A percentile compares a stretch with the other conserved stretches of the same genome.
Evolutionary conservation across 352 stramenopile species (phyloP).

Genomic region (Poterioochromonas sp.): DNA sequence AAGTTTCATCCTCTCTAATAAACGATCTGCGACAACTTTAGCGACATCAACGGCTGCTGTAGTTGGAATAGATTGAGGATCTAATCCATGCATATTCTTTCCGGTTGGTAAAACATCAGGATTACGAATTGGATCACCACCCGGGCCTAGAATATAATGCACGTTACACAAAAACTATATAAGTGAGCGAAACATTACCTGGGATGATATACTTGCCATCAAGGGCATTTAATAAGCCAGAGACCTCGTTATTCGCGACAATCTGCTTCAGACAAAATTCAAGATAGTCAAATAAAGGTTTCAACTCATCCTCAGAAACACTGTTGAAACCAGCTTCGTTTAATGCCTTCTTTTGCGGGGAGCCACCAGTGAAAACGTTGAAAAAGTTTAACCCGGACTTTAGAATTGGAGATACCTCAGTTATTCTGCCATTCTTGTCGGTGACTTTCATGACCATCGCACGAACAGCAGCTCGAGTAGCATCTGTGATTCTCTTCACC

Average conservation of each 20-base stretch:
- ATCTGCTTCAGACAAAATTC: conserved; percentile 75
- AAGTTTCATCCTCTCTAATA: conserved; percentile 60
- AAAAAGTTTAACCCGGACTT: conserved; percentile 35
- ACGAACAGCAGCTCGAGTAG: conserved; percentile 55
- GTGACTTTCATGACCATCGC: conserved; percentile 62
- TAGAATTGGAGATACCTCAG: conserved; percentile 53
- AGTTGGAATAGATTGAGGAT: conserved; percentile 70
- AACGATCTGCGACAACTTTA: conserved; percentile 57
- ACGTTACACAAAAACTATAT: too few relatives aligned
- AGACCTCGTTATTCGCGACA: conserved; percentile 65
- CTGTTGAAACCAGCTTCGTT: conserved; percentile 58
- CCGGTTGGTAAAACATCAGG: conserved; percentile 70
- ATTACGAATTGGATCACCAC: conserved; percentile 73
- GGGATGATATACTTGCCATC: conserved; percentile 70
- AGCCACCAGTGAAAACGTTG: conserved; percentile 36
- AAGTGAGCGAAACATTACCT: too few relatives aligned
- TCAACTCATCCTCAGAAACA: conserved; percentile 54
- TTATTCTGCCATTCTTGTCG: conserved; percentile 60
- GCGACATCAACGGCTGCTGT: conserved; percentile 64
- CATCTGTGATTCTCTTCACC: conserved; percentile 56
- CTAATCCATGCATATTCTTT: conserved; percentile 73
- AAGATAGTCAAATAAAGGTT: conserved; percentile 61
- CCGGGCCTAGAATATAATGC: too few relatives aligned
- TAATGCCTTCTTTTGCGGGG: conserved; percentile 62
- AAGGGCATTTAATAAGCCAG: conserved; percentile 61